These are phyloP conservation scores for Kodamaea laetipori DNA, from an alignment of 805 yeast species.

Conservation along the genomic window DNA sequence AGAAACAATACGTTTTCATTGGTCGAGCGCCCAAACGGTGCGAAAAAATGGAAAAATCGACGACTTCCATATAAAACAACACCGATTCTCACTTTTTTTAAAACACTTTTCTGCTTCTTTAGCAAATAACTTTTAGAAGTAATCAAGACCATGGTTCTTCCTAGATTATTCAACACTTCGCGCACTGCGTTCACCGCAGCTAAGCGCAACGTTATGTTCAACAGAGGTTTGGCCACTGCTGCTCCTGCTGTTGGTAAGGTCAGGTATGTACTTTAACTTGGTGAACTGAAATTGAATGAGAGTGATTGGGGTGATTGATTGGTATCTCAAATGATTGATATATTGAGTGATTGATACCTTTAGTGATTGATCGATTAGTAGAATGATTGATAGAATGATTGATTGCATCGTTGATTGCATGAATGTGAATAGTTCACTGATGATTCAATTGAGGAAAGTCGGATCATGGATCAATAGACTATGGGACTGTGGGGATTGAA, in stretches of 20 bases:
- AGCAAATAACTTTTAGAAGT: conserved; percentile 15
- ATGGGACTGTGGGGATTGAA: too few species aligned
- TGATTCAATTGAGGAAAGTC: too few species aligned
- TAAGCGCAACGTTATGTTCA: conserved; percentile 74
- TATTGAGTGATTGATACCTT: too few species aligned
- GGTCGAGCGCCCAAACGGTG: conserved; percentile 7
- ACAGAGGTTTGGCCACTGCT: conserved; percentile 78
- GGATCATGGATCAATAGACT: too few species aligned
- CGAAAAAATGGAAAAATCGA: background rate
- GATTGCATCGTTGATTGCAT: too few species aligned
- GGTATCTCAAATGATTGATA: background rate
- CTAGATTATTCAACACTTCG: conserved; percentile 57
- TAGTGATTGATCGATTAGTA: background rate
- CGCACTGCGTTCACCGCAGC: conserved; percentile 89
- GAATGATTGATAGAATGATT: too few species aligned
- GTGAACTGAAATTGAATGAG: background rate
- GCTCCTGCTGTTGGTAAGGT: conserved; percentile 79
- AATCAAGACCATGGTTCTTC: conserved; percentile 50
- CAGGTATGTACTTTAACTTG: conserved; percentile 58
- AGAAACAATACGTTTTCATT: conserved; percentile 10
- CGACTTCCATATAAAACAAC: conserved; percentile 13
- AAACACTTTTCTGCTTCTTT: conserved; percentile 12
- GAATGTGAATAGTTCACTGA: too few species aligned
- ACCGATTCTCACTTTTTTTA: conserved; percentile 12
- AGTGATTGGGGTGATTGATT: background rate